phyloP scores from a whole-genome alignment of 2,329 filamentous ascomycete genomes.

The Fusarium nygamai region DNA sequence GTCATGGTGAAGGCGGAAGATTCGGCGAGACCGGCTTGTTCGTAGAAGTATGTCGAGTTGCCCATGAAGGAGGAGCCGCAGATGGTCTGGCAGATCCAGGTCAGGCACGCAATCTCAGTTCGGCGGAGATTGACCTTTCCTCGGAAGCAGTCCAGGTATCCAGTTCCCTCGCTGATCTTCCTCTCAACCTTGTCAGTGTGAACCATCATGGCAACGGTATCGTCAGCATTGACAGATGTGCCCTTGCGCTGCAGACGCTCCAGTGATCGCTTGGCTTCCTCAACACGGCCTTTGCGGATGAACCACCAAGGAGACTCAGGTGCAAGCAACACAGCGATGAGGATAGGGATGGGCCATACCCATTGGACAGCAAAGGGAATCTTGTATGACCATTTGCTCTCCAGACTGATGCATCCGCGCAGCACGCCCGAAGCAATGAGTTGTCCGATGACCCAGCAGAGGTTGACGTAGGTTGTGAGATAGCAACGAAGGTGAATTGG shows the following conservation, averaged over 20 bases:
- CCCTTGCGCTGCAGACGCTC: neutral
- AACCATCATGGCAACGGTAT: neutral
- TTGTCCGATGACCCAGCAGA: neutral
- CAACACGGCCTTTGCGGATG: neutral
- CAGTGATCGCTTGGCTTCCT: neutral
- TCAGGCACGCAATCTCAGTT: neutral
- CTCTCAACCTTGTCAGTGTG: neutral
- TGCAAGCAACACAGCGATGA: neutral
- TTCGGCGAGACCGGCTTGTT: neutral
- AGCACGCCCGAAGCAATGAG: neutral
- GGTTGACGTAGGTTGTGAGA: neutral
- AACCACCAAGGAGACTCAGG: neutral
- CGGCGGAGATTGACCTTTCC: neutral
- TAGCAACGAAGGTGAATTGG: neutral
- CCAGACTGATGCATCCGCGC: neutral
- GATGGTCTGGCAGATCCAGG: neutral
- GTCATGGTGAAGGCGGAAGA: neutral
- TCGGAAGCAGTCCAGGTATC: neutral
- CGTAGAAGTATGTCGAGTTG: neutral
- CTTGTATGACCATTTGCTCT: neutral
- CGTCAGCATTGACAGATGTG: neutral
- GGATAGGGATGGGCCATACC: neutral
- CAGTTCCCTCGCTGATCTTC: neutral
- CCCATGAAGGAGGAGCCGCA: neutral
- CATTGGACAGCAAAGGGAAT: neutral